Base-by-base conservation (phyloP, 257 asterid genomes). In the Gentiana straminea region DNA sequence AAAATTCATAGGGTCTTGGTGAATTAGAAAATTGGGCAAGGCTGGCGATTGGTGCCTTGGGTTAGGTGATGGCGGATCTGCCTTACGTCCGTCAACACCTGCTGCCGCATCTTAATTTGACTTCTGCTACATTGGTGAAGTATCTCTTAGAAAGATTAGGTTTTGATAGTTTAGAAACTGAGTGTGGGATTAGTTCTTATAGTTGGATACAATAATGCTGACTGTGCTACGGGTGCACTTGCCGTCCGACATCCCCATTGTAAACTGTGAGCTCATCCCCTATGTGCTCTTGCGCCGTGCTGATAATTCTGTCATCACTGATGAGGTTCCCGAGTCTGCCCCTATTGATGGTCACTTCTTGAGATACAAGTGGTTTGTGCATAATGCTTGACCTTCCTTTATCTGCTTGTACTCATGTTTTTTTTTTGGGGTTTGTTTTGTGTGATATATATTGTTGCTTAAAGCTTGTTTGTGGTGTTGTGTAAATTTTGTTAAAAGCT, bases 221-320 rank as follows among this genome's bases (percentile, higher is more conserved):
- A 87, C 73, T 72, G 89, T 90, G 77, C 75, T 78, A 51, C 80
- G 96, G 59, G 89, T 90, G 78, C 97, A 90, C 80, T 86, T 91
- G 55, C 96, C 98, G 54, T 84, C 98, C 54, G 98, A 86, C 65
- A 91, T 91, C 63, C 96, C 98, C 41, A 84, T 91, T 44, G 98
- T 91, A 32, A 96, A 96, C 60, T 91, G 98, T 63, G 96, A 91
- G 68, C 77, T 91, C 73, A 81, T 87, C 51, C 98, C 98, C 0
- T 91, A 86, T 43, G 92, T 91, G 54, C 87, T 91, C 35, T 64
- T 84, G 73, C 79, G 72, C 65, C 90, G 93, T 52, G 71, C 84
- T 10, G 83, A 81, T 55, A 73, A 74, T 51, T 64, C 94, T 32
- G 71, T 73, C 49, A 60, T 70, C 37, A 75, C 87, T 4, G 94